Percentiles rank a stretch among this genome's conserved stretches.
Conservation (phyloP, 2,329 filamentous ascomycete genomes). For the Diplodia mutila region DNA sequence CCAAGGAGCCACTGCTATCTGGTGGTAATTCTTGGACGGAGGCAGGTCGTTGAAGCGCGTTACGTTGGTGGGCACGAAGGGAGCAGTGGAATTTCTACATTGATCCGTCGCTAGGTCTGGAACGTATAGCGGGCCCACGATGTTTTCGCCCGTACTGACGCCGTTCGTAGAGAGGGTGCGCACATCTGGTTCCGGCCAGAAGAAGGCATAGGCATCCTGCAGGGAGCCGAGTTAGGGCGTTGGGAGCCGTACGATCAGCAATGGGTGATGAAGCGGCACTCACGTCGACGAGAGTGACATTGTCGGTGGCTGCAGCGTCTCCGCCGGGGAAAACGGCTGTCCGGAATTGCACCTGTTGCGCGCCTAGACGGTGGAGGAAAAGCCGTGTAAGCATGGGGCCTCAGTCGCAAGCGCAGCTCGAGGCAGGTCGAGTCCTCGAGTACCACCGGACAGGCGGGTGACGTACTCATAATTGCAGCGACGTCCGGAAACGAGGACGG, state of each 20-base stretch:
- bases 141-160: slow-evolving; percentile 62
- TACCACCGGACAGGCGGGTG: slow-evolving; percentile 27
- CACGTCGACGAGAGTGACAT: slow-evolving; percentile 25
- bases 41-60: slow-evolving; percentile 72
- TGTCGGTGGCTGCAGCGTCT: slow-evolving; percentile 2
- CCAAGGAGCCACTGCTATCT: slow-evolving; percentile 88
- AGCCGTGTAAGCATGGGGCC: background rate
- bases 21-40: slow-evolving; percentile 65
- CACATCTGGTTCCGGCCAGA: slow-evolving; percentile 58
- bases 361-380: slow-evolving; percentile 2
- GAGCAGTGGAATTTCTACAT: slow-evolving; percentile 66
- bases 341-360: slow-evolving; percentile 25
- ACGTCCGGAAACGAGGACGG: slow-evolving; percentile 29
- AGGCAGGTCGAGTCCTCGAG: background rate
- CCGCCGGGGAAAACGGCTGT: slow-evolving; percentile 24
- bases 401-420: background rate
- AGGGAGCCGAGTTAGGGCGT: background rate
- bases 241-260: background rate
- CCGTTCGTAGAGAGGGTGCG: slow-evolving; percentile 76
- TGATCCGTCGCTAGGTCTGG: slow-evolving; percentile 67
- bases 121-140: slow-evolving; percentile 83
- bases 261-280: background rate
- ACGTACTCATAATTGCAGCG: slow-evolving; percentile 45
- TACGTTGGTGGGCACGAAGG: slow-evolving; percentile 74
- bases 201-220: slow-evolving; percentile 36